phyloP scores from a whole-genome alignment of 169 alveolate genomes.

The Eimeria acervulina region DNA sequence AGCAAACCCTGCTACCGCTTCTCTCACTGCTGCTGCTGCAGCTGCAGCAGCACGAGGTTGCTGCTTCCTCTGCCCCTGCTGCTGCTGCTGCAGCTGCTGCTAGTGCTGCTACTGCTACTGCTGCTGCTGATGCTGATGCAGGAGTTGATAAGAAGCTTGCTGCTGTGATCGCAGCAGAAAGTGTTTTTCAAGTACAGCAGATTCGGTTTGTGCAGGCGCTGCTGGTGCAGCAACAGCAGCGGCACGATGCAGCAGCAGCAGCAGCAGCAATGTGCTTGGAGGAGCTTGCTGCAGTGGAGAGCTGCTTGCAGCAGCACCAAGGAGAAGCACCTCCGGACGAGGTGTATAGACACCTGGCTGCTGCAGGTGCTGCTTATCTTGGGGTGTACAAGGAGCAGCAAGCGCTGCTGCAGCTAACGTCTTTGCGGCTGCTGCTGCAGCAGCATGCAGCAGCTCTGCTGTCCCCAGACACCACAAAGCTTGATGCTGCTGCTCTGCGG shows the following conservation, averaged over 20 bases:
- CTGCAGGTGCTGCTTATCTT: slow-evolving; percentile 38
- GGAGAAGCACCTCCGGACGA: slow-evolving; percentile 14
- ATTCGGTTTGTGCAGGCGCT: slow-evolving; percentile 30
- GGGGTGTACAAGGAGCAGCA: slow-evolving; percentile 34
- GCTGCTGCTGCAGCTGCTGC: neutral
- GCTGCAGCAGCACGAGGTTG: neutral
- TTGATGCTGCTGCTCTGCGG: slow-evolving; percentile 10
- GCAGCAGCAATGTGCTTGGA: no score
- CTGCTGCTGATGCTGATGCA: slow-evolving; percentile 17
- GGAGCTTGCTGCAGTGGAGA: neutral
- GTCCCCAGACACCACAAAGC: slow-evolving; percentile 16
- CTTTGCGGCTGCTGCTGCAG: neutral
- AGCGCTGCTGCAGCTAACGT: slow-evolving; percentile 1
- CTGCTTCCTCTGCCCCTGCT: neutral
- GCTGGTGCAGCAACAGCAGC: slow-evolving; percentile 63
- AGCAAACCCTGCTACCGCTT: neutral
- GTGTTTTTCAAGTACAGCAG: slow-evolving; percentile 25
- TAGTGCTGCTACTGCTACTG: slow-evolving; percentile 2
- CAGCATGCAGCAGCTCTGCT: no score
- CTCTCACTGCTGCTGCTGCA: neutral
- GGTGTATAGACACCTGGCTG: slow-evolving; percentile 30
- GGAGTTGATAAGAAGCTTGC: neutral
- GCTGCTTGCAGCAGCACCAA: slow-evolving; percentile 24
- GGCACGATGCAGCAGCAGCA: slow-evolving; percentile 11
- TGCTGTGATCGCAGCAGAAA: neutral